Conservation (phyloP, 331 rosid species). For the Phaseolus coccineus region DNA sequence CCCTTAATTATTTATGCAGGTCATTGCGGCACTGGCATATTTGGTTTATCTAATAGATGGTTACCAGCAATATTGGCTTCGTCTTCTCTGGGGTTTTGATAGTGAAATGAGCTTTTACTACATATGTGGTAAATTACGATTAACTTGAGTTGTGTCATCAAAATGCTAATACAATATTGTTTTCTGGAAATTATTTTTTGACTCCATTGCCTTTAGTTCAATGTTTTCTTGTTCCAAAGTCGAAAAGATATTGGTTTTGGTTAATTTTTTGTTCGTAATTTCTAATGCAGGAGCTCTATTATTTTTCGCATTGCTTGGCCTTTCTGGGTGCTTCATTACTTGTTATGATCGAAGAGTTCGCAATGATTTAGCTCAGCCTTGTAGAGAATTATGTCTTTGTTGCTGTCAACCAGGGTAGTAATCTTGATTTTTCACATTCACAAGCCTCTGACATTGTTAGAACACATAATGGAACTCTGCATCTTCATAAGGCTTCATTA, state of each 20-base stretch:
- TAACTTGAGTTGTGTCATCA: constrained; percentile 32
- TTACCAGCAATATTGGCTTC: constrained; percentile 88
- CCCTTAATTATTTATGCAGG: constrained; percentile 55
- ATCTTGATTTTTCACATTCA: constrained; percentile 33
- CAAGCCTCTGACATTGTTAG: constrained; percentile 18
- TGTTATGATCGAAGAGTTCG: constrained; percentile 98
- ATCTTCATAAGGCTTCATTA: constrained; percentile 31
- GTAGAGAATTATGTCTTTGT: constrained; percentile 96
- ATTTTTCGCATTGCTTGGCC: constrained; percentile 95
- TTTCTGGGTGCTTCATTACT: constrained; percentile 97
- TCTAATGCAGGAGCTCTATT: constrained; percentile 83
- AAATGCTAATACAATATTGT: constrained; percentile 24
- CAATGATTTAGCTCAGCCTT: constrained; percentile 98
- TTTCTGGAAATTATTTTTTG: not conserved
- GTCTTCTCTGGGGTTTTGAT: constrained; percentile 86
- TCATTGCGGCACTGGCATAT: constrained; percentile 84
- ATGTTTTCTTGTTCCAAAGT: constrained; percentile 21
- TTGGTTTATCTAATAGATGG: constrained; percentile 86
- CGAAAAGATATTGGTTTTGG: constrained; percentile 37
- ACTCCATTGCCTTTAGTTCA: not conserved
- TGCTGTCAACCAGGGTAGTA: constrained; percentile 98
- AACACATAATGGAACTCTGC: constrained; percentile 38
- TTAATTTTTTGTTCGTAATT: constrained; percentile 43
- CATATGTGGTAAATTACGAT: constrained; percentile 73
- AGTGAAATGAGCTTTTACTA: constrained; percentile 88